Percentiles rank a stretch among this genome's conserved stretches.
phyloP scores from a whole-genome alignment of 2,329 filamentous ascomycete genomes.

The Aspergillus sp. region DNA sequence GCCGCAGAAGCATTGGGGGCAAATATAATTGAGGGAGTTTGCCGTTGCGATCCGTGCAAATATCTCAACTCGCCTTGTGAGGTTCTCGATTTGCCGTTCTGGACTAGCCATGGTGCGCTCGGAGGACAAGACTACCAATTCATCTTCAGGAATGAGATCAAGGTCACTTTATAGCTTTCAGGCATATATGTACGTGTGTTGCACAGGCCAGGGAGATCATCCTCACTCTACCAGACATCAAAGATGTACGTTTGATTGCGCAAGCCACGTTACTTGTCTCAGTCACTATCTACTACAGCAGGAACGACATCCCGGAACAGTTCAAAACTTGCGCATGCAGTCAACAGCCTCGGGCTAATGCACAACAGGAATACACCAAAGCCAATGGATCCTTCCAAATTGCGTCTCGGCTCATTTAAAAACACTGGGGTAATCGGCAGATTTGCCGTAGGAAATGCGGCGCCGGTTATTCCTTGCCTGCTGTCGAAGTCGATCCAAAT shows the following conservation, averaged over 20 bases:
- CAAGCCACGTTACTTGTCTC: conserved; percentile 1
- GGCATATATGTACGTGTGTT: too few relatives aligned
- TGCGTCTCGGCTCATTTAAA: conserved; percentile 1
- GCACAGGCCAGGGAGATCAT: neutral
- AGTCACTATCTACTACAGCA: conserved; percentile 1
- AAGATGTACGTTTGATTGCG: neutral
- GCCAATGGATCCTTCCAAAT: conserved; percentile 1
- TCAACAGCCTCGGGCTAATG: conserved; percentile 1
- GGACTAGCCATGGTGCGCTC: neutral
- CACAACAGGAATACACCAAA: conserved; percentile 1
- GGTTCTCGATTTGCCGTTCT: neutral
- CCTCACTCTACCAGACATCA: too few relatives aligned
- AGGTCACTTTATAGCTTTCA: too few relatives aligned
- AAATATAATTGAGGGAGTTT: neutral
- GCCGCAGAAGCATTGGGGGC: neutral
- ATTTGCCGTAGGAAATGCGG: neutral
- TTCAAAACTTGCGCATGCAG: neutral
- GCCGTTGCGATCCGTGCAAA: neutral
- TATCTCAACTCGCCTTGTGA: neutral
- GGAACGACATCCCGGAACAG: conserved; percentile 1
- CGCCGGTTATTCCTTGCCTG: conserved; percentile 3
- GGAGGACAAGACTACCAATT: neutral
- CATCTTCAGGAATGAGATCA: too few relatives aligned
- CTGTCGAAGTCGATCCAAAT: conserved; percentile 4
- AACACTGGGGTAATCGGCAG: neutral